phyloP scores from a whole-genome alignment of 306 rosid genomes.

The Mimosa bimucronata region DNA sequence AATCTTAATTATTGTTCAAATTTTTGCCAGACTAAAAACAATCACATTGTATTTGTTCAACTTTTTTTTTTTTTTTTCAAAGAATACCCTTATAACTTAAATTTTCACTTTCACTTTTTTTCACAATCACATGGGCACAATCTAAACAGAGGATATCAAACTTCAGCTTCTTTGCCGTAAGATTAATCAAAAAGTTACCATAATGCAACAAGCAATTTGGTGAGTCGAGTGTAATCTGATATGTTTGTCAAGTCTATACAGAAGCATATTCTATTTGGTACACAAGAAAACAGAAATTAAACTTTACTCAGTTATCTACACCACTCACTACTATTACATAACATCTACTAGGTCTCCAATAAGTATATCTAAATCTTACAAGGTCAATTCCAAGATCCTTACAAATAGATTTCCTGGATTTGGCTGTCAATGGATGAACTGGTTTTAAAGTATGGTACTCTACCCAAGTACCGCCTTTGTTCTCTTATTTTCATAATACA shows the following conservation, averaged over 20 bases:
- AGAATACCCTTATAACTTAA: neutral
- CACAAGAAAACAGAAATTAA: neutral
- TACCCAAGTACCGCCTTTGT: too few species aligned
- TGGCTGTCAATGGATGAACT: neutral
- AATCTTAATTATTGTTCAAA: neutral
- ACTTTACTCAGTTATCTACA: neutral
- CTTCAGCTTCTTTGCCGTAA: neutral
- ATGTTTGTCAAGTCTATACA: neutral
- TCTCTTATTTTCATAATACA: neutral
- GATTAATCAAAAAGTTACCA: neutral
- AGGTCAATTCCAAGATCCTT: neutral
- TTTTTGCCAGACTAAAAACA: neutral
- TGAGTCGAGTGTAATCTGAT: neutral
- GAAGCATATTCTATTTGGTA: neutral
- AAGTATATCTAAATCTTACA: neutral
- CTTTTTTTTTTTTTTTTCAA: neutral
- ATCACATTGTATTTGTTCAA: neutral
- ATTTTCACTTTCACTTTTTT: neutral
- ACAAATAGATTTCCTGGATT: neutral
- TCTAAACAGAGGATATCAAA: neutral
- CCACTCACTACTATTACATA: neutral
- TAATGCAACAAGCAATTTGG: neutral
- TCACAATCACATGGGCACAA: neutral
- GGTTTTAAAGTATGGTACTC: neutral
- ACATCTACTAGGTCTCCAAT: neutral